Conservation (phyloP, 208 protist genomes). For the Vickermania ingenoplastis region DNA sequence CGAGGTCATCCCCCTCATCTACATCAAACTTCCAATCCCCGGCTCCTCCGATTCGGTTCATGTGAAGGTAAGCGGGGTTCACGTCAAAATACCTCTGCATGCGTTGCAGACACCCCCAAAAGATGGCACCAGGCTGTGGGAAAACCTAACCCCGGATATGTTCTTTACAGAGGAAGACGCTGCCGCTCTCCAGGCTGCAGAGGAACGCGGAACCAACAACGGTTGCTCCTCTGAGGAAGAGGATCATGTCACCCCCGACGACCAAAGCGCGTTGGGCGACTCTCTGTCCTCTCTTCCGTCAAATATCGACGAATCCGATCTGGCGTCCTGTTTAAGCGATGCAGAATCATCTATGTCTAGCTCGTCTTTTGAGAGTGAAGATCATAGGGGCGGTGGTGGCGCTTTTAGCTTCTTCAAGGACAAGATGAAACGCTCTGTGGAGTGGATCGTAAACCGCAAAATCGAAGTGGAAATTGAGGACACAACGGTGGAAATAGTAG, state of each 20-base stretch:
- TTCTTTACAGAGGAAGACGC: neutral
- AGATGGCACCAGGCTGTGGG: neutral
- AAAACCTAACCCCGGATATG: neutral
- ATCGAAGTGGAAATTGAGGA: conserved; percentile 39
- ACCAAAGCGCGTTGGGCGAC: neutral
- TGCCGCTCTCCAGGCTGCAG: neutral
- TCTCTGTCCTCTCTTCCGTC: neutral
- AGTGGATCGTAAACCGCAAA: conserved; percentile 55
- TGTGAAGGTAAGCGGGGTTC: conserved; percentile 17
- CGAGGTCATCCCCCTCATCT: conserved; percentile 30
- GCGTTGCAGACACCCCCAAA: conserved; percentile 2
- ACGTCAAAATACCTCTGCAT: conserved; percentile 28
- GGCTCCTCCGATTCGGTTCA: conserved; percentile 31
- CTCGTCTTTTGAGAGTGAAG: neutral
- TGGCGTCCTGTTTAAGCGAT: neutral
- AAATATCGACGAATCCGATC: neutral
- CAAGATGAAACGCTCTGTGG: conserved; percentile 33
- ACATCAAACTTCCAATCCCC: conserved; percentile 60
- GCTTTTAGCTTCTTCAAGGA: conserved; percentile 37
- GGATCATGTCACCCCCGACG: neutral
- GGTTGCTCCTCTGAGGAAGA: neutral
- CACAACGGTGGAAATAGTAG: neutral
- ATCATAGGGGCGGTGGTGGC: conserved; percentile 5
- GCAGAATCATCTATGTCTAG: neutral
- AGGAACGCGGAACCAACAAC: neutral